phyloP scores from a whole-genome alignment of 2,329 filamentous ascomycete genomes.

The Aquanectria penicillioides region DNA sequence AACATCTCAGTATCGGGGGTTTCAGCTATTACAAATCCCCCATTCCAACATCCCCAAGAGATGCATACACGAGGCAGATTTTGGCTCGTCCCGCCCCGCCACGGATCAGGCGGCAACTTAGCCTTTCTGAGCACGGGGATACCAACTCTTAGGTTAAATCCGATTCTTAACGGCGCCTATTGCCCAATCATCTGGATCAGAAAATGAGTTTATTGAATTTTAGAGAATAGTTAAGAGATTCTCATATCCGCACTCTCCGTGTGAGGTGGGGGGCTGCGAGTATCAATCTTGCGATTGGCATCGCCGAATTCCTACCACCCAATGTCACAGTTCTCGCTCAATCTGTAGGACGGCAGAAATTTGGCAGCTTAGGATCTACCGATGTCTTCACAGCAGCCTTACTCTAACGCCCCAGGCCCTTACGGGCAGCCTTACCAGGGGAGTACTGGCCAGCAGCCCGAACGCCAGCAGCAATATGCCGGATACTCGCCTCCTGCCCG shows the following conservation, averaged over 20 bases:
- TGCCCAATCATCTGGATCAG: background rate
- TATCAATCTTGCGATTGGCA: too few species aligned
- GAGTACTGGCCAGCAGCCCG: background rate
- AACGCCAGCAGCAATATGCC: background rate
- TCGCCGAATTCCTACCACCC: too few species aligned
- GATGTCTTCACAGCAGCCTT: background rate
- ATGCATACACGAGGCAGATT: constrained; percentile 5
- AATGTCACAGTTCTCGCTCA: too few species aligned
- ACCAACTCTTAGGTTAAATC: background rate
- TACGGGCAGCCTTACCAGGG: background rate
- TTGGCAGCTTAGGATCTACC: too few species aligned
- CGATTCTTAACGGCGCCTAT: background rate
- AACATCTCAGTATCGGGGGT: too few species aligned
- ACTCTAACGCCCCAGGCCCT: background rate
- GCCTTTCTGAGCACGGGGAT: background rate
- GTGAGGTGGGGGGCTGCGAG: background rate
- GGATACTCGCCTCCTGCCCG: too few species aligned
- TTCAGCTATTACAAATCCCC: too few species aligned
- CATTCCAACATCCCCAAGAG: background rate
- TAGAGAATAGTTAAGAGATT: too few species aligned
- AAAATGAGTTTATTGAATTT: too few species aligned
- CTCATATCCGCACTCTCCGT: background rate
- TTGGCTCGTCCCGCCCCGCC: background rate
- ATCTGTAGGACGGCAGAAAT: too few species aligned
- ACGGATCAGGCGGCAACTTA: constrained; percentile 2